Base-by-base conservation (phyloP, 495 filamentous ascomycete species). In the Xylaria grammica region DNA sequence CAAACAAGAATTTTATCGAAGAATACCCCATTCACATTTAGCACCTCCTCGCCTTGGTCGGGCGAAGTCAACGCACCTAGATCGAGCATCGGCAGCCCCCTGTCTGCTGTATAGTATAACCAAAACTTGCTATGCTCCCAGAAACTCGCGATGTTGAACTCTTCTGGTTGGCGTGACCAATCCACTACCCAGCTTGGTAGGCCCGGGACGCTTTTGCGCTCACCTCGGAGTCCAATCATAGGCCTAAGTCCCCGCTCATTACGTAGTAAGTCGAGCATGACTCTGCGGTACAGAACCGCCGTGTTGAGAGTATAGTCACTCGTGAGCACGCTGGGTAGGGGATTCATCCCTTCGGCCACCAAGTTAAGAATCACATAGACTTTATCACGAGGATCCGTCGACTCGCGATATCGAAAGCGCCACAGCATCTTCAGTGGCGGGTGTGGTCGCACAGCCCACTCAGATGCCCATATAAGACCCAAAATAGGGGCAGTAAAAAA, bases 351-450 rank as follows among this genome's bases (percentile, higher is more conserved):
- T 22, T 61, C 32, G 9, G 27, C 48, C 26, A 57, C 54, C 26
- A 75, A 50, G 6, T 67, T 67, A 4, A 75, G 58, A 8, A 75
- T 57, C 22, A 56, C 68, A 54, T 73, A 75, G 13, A 72, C 68
- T 36, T 71, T 73, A 48, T 75, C 72, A 13, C 70, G 55, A 26
- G 72, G 72, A 46, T 73, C 72, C n/a, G 68, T 65, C 22, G 72
- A 69, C 15, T 64, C 30, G 19, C 58, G 65, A 20, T 66, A 51
- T 11, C 68, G 51, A 27, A 61, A 71, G 44, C 65, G 45, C 65
- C 62, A 68, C 20, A 71, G 55, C 62, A 71, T 61, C 8, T 48
- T 30, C 34, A 68, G 51, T 27, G 61, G 29, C 19, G 59, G 19
- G n/a, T 42, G 38, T 5, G 61, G 59, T 0, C 55, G 9, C 2